phyloP scores from a whole-genome alignment of 768 basidiomycete genomes.

The Chalciporus piperatus region DNA sequence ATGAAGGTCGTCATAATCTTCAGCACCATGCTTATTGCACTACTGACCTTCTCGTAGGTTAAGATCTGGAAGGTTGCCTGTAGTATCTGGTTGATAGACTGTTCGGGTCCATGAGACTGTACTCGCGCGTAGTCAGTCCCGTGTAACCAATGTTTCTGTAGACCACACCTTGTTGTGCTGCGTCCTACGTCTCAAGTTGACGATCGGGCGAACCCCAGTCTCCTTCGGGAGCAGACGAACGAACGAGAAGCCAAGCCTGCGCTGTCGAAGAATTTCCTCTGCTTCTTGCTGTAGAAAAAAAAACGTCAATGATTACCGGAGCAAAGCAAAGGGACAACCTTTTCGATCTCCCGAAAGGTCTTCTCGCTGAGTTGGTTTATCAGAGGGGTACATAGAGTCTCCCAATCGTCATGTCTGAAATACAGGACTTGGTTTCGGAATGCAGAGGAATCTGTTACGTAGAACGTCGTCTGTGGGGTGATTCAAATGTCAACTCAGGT shows the following conservation, averaged over 20 bases:
- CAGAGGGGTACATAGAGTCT: conserved; percentile 75
- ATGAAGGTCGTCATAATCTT: background rate
- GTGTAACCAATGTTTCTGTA: background rate
- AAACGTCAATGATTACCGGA: background rate
- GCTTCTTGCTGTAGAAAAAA: conserved; percentile 53
- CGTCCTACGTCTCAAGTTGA: conserved; percentile 72
- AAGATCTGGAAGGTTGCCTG: conserved; percentile 84
- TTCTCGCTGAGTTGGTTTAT: conserved; percentile 66
- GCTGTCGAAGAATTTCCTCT: conserved; percentile 62
- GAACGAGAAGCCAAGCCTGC: conserved; percentile 79
- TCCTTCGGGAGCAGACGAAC: conserved; percentile 92
- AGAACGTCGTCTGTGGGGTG: conserved; percentile 75
- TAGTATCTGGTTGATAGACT: conserved; percentile 86
- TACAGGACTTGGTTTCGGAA: conserved; percentile 83
- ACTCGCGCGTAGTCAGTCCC: background rate
- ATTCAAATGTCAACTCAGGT: too few species aligned
- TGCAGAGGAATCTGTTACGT: conserved; percentile 88
- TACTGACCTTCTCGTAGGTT: conserved; percentile 76
- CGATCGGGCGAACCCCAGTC: conserved; percentile 90
- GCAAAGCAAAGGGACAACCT: conserved; percentile 40
- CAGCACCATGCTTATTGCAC: background rate
- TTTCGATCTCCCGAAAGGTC: conserved; percentile 68
- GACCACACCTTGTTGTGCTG: conserved; percentile 30
- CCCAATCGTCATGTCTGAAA: conserved; percentile 95
- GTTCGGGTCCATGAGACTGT: conserved; percentile 36